Conservation (phyloP, 208 protist genomes). For the Polymyxa betae region DNA sequence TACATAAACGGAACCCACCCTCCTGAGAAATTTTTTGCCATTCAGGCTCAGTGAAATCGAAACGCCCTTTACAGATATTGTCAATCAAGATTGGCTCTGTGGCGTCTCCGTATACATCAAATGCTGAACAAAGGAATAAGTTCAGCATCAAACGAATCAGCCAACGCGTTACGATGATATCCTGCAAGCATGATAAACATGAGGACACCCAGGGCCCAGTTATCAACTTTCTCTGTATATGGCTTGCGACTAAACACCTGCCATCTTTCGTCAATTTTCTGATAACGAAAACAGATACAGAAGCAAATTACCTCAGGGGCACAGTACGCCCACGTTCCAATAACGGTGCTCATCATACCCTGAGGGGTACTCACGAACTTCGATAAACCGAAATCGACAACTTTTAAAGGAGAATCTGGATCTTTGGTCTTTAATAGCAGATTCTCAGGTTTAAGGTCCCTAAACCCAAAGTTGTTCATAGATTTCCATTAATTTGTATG, state of each 20-base stretch:
- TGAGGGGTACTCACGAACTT: conserved; percentile 41
- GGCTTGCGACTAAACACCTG: conserved; percentile 43
- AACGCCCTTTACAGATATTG: conserved; percentile 36
- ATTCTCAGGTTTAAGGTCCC: conserved; percentile 59
- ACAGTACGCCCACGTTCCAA: conserved; percentile 47
- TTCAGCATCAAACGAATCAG: neutral
- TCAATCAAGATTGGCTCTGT: conserved; percentile 47
- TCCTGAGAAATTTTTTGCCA: conserved; percentile 10
- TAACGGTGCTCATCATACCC: conserved; percentile 16
- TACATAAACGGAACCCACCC: neutral
- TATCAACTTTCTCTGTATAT: conserved; percentile 58
- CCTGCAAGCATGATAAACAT: conserved; percentile 54
- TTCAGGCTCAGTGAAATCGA: conserved; percentile 31
- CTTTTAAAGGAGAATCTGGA: conserved; percentile 60
- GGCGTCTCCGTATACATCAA: conserved; percentile 41
- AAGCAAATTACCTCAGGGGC: too few relatives aligned
- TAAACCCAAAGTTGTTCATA: too few relatives aligned
- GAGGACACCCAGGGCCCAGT: conserved; percentile 58
- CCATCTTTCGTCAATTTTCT: neutral
- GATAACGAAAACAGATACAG: too few relatives aligned
- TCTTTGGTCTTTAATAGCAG: conserved; percentile 53
- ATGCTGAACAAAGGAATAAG: conserved; percentile 23
- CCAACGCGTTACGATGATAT: neutral
- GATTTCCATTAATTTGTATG: too few relatives aligned
- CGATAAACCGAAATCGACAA: conserved; percentile 55